A percentile compares a stretch with the other conserved stretches of the same genome.
phyloP scores from a whole-genome alignment of 2,329 filamentous ascomycete species.

The Mycosphaerella arachidis region DNA sequence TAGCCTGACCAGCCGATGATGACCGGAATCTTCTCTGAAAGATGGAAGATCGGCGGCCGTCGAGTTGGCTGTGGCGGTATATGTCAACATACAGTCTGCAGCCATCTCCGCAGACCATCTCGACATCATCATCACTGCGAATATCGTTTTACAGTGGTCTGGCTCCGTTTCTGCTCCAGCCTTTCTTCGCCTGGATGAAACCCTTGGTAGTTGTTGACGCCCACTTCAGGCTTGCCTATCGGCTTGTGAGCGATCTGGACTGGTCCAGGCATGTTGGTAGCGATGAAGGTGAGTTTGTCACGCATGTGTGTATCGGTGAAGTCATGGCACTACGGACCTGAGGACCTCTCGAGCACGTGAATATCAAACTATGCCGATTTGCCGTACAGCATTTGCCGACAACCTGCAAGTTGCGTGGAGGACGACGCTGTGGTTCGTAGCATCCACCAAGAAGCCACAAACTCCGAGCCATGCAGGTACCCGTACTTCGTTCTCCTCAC shows the following conservation, averaged over 20 bases:
- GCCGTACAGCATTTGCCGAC: too few species aligned
- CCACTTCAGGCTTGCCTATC: constrained; percentile 35
- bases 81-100: constrained; percentile 42
- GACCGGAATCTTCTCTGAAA: constrained; percentile 37
- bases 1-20: constrained; percentile 30
- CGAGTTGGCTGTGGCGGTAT: constrained; percentile 38
- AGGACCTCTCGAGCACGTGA: too few species aligned
- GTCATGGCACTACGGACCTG: too few species aligned
- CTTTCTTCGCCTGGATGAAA: constrained; percentile 38
- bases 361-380: too few species aligned
- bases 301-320: not conserved
- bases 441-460: too few species aligned
- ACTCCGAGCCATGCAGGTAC: too few species aligned
- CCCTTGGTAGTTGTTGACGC: constrained; percentile 41
- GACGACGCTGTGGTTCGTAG: too few species aligned
- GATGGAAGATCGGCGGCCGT: not conserved
- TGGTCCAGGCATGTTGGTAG: constrained; percentile 7
- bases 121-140: constrained; percentile 44
- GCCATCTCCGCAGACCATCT: constrained; percentile 43
- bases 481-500: too few species aligned
- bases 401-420: too few species aligned
- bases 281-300: not conserved
- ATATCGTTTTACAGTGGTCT: constrained; percentile 38
- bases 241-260: constrained; percentile 24
- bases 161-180: constrained; percentile 37